Base-by-base conservation (phyloP, 2,329 filamentous ascomycete genomes). In the Cytospora leucostoma region DNA sequence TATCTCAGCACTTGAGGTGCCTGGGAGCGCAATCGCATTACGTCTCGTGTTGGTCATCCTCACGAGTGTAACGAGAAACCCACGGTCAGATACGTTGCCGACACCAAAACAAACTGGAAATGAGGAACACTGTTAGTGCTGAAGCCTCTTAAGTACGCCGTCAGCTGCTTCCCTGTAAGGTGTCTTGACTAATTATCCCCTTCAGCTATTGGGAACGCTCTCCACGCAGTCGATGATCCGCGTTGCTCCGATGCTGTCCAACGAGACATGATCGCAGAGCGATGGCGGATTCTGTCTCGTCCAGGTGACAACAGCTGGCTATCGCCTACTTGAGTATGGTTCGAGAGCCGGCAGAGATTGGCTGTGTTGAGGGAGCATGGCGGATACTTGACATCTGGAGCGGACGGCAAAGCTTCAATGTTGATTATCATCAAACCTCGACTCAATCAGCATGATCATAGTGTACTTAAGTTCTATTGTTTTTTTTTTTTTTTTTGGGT, bases 211-310 rank as follows among this genome's bases (percentile, higher is more conserved):
- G 11, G 44, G 58, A 19, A 34, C 4, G 58, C 44, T 19, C 34
- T 12, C n/a, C 54, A 49, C 35, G 38, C 17, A n/a, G 19, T 12
- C 19, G 32, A 47, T 33, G 52, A 7, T 19, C 19, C 44, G 37
- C 51, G 35, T 44, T 35, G 51, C 19, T 15, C 54, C 12, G 52
- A 63, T 50, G 61, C 38, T 59, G 56, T 53, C 47, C 60, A 50
- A 59, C 52, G 35, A 56, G 50, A 63, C 60, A 63, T 44, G 35
- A 50, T 63, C n/a, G 7, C 51, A 53, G 19, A 44, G 50, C 21
- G 59, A 37, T 53, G 56, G 62, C 63, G n/a, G 44, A 40, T 40
- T 34, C n/a, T 63, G 63, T 65, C 60, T 65, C 56, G 63, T 38
- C 3, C 13, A 17, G 55, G 44, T 56, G 44, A 65, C 59, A 65